Base-by-base conservation (phyloP, 768 basidiomycete genomes). In the Tricholomella constricta region DNA sequence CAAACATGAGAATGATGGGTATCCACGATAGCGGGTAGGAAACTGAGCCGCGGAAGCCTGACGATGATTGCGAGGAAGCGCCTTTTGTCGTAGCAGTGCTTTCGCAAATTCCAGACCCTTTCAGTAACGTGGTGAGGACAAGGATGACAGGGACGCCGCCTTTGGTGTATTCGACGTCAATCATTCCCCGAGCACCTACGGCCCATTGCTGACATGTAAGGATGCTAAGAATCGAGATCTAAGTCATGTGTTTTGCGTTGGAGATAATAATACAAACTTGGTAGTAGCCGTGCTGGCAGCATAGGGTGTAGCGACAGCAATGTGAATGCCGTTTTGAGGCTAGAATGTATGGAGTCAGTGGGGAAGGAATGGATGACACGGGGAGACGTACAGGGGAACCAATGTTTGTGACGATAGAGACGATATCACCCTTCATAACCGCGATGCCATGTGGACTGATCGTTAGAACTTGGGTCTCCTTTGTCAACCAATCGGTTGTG, bases 401-500 rank as follows among this genome's bases (percentile, higher is more conserved):
- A 54, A 89, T 81, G 68, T 85, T 88, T 20, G 86, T 90, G 56
- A 86, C 56, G 35, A 90, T 68, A 11, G 82, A 76, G 44, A 88
- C 71, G 9, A 88, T 78, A 17, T 73, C 62, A 11, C 86, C 87
- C 61, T 88, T 89, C 71, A 80, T 77, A 54, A 90, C 69, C 15
- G 80, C 84, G n/a, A 90, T 67, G 25, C 82, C 81, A 53, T 80
- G 65, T 9, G 71, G 61, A 35, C 78, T 78, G 14, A 72, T 62
- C 6, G 80, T 74, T 20, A 89, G 67, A 14, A 89, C 76, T 51
- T 82, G 63, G 25, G 78, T 75, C 32, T 73, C 68, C 54, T 81
- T 74, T 36, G 74, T 73, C 4, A 77, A 63, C 86, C 86, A 89
- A 53, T 76, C 71, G 27, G 79, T 82, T n/a, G 70, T 70, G 46